Evolutionary conservation across 192 early-diverging fungal species (phyloP).

Genomic region (Backusella westeae): DNA sequence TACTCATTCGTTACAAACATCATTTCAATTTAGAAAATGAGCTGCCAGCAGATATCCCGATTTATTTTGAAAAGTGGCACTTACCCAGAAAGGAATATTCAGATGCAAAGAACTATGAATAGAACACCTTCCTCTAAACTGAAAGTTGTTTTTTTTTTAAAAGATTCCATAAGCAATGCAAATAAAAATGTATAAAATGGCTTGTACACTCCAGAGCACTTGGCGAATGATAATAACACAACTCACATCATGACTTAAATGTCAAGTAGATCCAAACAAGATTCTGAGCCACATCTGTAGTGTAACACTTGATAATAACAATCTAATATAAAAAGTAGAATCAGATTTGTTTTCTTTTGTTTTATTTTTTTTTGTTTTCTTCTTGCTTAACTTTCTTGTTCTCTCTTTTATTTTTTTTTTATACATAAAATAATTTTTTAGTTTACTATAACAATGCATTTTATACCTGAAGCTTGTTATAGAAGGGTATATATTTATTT

Average conservation of each 20-base stretch:
- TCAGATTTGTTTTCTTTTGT: background rate
- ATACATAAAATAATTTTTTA: background rate
- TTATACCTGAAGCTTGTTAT: constrained; percentile 21
- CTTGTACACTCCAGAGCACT: background rate
- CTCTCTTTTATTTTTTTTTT: background rate
- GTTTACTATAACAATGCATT: constrained; percentile 11
- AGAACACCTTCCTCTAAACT: background rate
- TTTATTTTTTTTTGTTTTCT: background rate
- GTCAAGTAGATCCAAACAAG: constrained; percentile 2
- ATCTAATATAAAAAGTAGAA: background rate
- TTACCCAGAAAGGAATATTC: background rate
- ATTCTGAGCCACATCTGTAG: background rate
- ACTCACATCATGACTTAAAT: background rate
- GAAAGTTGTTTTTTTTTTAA: background rate
- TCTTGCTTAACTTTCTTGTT: background rate
- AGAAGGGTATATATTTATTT: constrained; percentile 1
- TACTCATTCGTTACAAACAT: background rate
- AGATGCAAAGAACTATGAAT: background rate
- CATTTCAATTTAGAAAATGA: background rate
- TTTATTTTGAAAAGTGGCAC: background rate
- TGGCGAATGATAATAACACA: background rate
- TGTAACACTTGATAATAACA: background rate
- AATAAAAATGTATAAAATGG: background rate
- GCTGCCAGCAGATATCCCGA: background rate
- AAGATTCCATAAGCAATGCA: background rate